A percentile compares a stretch with the other conserved stretches of the same genome.
These are phyloP conservation scores for Umbelopsis sp. DNA, from an alignment of 192 early-diverging fungal species.

Conservation along the genomic window DNA sequence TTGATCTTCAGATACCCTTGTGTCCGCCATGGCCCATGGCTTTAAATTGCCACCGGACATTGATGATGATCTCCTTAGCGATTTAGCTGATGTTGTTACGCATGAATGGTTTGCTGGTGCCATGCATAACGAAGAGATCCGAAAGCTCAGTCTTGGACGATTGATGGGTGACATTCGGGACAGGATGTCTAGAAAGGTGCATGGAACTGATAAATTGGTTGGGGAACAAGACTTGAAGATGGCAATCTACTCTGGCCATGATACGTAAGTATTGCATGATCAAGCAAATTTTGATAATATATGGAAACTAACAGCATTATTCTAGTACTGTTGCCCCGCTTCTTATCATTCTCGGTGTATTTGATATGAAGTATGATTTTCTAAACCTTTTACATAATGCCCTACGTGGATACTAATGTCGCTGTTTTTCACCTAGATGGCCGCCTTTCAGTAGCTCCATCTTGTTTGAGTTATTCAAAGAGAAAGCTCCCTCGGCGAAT, in stretches of 20 bases:
- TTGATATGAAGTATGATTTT: constrained; percentile 33
- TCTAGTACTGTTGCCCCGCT: constrained; percentile 42
- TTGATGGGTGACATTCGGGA: constrained; percentile 42
- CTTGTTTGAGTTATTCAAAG: constrained; percentile 44
- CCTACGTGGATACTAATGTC: background rate
- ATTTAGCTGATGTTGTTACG: constrained; percentile 34
- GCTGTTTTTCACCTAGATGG: constrained; percentile 34
- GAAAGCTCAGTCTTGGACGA: constrained; percentile 38
- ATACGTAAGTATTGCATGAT: constrained; percentile 33
- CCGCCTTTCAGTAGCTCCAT: constrained; percentile 44
- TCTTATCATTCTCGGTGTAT: constrained; percentile 34
- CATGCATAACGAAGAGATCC: constrained; percentile 30
- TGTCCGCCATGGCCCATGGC: constrained; percentile 40
- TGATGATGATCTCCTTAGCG: constrained; percentile 26
- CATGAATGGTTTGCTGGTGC: constrained; percentile 43
- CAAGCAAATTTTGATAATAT: no score
- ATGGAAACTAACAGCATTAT: background rate
- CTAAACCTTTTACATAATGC: background rate
- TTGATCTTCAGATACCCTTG: constrained; percentile 28
- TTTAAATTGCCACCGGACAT: constrained; percentile 34
- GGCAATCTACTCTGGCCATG: constrained; percentile 46
- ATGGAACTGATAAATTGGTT: constrained; percentile 25
- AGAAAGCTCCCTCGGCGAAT: constrained; percentile 7
- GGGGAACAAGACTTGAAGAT: constrained; percentile 35
- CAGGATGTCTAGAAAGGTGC: constrained; percentile 30